phyloP scores from a whole-genome alignment of 495 filamentous ascomycete species.

The Aspergillus heteromorphus region DNA sequence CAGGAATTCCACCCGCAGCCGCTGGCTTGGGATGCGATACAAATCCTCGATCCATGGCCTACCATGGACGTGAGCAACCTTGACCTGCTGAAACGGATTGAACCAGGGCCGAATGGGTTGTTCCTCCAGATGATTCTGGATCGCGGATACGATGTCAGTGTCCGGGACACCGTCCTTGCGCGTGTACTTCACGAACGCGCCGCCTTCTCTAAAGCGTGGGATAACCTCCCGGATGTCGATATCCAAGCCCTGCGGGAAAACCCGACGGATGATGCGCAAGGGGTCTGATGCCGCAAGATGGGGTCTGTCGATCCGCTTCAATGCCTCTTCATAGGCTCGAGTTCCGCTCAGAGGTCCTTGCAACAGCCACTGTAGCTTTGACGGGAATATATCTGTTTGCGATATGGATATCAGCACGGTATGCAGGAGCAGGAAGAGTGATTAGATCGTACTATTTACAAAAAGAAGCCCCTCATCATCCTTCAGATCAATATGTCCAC shows the following conservation, averaged over 20 bases:
- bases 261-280: conserved; percentile 53
- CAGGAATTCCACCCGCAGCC: conserved; percentile 79
- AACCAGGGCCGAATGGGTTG: conserved; percentile 83
- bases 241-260: conserved; percentile 52
- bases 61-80: conserved; percentile 65
- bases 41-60: conserved; percentile 95
- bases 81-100: conserved; percentile 70
- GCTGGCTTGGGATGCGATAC: conserved; percentile 69
- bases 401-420: not conserved
- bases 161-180: conserved; percentile 47
- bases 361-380: conserved; percentile 65
- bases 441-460: conserved; percentile 66
- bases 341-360: conserved; percentile 54
- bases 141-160: conserved; percentile 52
- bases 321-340: conserved; percentile 51
- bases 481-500: conserved; percentile 68
- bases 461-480: conserved; percentile 79
- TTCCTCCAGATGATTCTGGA: conserved; percentile 55
- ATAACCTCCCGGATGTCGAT: conserved; percentile 72
- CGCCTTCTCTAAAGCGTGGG: conserved; percentile 83
- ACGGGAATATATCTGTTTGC: conserved; percentile 71
- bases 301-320: conserved; percentile 59
- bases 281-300: conserved; percentile 59
- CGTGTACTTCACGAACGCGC: conserved; percentile 85
- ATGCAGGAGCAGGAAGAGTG: not conserved